Percentiles rank a stretch among this genome's conserved stretches.
Evolutionary conservation across 306 rosid species (phyloP).

Genomic region (Quercus dentata): DNA sequence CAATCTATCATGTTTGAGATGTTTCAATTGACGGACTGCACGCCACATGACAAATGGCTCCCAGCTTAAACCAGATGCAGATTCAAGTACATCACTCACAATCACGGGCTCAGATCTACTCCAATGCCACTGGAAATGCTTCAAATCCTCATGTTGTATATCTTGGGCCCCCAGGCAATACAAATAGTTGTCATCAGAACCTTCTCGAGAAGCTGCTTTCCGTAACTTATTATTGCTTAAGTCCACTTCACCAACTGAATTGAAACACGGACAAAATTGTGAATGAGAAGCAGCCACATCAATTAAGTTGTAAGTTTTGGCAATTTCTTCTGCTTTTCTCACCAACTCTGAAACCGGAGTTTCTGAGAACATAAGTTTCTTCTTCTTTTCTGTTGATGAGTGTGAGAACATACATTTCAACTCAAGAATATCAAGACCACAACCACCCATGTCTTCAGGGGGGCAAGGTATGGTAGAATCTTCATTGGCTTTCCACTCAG

Average conservation of each 20-base stretch:
- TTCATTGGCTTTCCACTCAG: conserved; percentile 47
- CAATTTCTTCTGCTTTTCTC: conserved; percentile 50
- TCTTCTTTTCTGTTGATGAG: too few relatives aligned
- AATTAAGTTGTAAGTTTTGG: conserved; percentile 24
- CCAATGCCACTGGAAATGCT: conserved; percentile 89
- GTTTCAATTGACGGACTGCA: conserved; percentile 60
- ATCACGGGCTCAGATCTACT: conserved; percentile 81
- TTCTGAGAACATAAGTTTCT: not conserved
- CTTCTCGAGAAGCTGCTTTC: conserved; percentile 70
- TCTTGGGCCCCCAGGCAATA: conserved; percentile 62
- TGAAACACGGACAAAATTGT: conserved; percentile 45
- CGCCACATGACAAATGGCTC: conserved; percentile 98
- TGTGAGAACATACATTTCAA: conserved; percentile 38
- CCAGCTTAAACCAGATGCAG: conserved; percentile 80
- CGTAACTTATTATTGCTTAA: conserved; percentile 11
- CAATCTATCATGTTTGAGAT: conserved; percentile 29
- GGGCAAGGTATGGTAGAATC: conserved; percentile 75
- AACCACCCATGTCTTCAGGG: conserved; percentile 40
- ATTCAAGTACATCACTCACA: conserved; percentile 70
- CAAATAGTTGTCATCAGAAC: conserved; percentile 53
- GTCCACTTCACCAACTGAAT: conserved; percentile 10
- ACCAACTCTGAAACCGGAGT: conserved; percentile 44
- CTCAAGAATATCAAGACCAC: conserved; percentile 51
- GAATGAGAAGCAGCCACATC: conserved; percentile 16
- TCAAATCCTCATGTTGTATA: conserved; percentile 34